Evolutionary conservation across 345 rosid genomes (phyloP).

Genomic region (Euphorbia pulcherrima): DNA sequence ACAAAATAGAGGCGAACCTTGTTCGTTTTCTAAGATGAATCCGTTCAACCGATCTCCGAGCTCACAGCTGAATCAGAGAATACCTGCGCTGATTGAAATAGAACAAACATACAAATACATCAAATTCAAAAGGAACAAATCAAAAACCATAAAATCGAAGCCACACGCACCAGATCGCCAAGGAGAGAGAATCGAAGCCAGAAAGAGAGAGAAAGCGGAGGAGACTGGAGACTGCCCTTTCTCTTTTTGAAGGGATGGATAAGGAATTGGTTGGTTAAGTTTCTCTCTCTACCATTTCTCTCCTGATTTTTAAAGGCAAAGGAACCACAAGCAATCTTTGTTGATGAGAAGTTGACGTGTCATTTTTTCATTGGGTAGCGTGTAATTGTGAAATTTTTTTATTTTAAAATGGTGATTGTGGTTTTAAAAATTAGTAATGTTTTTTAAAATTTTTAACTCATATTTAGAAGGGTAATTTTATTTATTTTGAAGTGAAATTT

Average conservation of each 20-base stretch:
- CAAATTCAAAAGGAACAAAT: neutral
- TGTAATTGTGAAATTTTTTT: no score
- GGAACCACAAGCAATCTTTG: no score
- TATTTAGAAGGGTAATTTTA: no score
- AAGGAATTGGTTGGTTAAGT: neutral
- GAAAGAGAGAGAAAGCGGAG: slow-evolving; percentile 13
- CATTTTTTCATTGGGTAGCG: no score
- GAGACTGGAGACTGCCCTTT: no score
- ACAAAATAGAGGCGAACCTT: slow-evolving; percentile 13
- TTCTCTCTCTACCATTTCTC: no score
- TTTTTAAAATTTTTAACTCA: no score
- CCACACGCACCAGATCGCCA: slow-evolving; percentile 36
- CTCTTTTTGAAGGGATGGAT: neutral
- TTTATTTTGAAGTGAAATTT: no score
- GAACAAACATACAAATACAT: neutral
- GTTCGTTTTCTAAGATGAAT: slow-evolving; percentile 7
- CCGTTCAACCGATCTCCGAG: slow-evolving; percentile 26
- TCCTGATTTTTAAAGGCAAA: no score
- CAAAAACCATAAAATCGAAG: slow-evolving; percentile 31
- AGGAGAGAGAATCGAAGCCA: slow-evolving; percentile 8
- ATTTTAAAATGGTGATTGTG: no score
- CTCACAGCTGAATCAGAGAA: slow-evolving; percentile 28
- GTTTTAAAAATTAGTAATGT: no score
- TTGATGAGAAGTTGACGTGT: no score
- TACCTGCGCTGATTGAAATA: slow-evolving; percentile 17